Conservation (phyloP, 148 eudicot species). For the Pharnaceum exiguum region DNA sequence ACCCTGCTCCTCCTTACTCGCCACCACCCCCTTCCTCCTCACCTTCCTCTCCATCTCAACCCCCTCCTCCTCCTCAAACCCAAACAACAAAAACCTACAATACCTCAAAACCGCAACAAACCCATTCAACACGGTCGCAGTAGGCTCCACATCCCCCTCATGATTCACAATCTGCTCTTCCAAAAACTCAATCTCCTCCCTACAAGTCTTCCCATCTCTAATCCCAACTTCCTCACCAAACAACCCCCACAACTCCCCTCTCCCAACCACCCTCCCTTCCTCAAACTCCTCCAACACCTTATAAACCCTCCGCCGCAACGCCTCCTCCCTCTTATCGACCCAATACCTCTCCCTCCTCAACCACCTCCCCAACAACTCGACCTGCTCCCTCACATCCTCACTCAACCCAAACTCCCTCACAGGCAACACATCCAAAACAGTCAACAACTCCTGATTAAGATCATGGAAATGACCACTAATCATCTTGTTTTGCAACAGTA, state of each 20-base stretch:
- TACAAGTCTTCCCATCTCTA: conserved; percentile 36
- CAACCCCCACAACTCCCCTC: conserved; percentile 32
- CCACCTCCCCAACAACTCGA: conserved; percentile 64
- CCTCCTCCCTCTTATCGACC: conserved; percentile 61
- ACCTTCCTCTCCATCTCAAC: conserved; percentile 26
- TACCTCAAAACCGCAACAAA: conserved; percentile 70
- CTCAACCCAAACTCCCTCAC: conserved; percentile 41
- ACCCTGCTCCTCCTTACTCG: conserved; percentile 49
- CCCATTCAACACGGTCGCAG: conserved; percentile 53
- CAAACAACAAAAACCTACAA: conserved; percentile 64
- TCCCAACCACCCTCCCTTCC: conserved; percentile 37
- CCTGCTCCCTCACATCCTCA: conserved; percentile 65
- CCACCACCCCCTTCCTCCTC: conserved; percentile 39
- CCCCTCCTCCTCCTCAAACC: conserved; percentile 73
- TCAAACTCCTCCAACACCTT: conserved; percentile 53
- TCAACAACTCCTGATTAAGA: conserved; percentile 62
- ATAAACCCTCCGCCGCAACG: conserved; percentile 42
- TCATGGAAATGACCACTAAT: conserved; percentile 89
- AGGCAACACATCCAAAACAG: conserved; percentile 81
- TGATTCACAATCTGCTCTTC: conserved; percentile 83
- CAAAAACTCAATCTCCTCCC: conserved; percentile 72
- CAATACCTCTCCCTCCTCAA: conserved; percentile 40
- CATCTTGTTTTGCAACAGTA: conserved; percentile 65
- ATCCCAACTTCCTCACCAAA: conserved; percentile 55
- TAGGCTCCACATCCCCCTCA: conserved; percentile 72